Evolutionary conservation across 306 rosid species (phyloP), one percentile per base, ranked within the genome.

Genomic region (Citrullus mucosospermus): DNA sequence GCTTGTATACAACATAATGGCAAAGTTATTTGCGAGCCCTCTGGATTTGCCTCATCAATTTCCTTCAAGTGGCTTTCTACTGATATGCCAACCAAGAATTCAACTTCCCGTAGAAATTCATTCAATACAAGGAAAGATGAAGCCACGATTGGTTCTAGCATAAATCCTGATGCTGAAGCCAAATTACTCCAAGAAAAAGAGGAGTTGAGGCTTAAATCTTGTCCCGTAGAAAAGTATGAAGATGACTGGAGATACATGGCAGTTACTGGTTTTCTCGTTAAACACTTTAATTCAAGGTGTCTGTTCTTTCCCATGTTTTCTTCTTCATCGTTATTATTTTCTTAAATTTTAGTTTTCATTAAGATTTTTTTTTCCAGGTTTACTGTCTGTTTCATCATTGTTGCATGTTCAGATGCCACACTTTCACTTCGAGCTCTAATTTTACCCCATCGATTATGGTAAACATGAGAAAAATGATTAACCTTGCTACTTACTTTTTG

Each of bases 231-330:
- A 73, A 87, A 86, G 62, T 85, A 83, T 87, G 99, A 91, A 78
- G 99, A 95, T 87, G 99, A 95, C 79, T 89, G 93, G 99, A 87
- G 99, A 89, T 92, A 95, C 85, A 87, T 95, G 72, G 97, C 98
- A 8, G 97, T 95, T 76, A 95, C 98, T 62, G 90, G 92, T 48
- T 92, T 95, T 85, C 96, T 88, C 80, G 96, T 95, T 81, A 95
- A 87, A 86, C 88, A 79, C 83, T 88, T 83, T 59, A 85, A 90
- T 83, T 89, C 99, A 88, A 87, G 92, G 99, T 95, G 77, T 78
- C 80, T 75, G 54, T 56, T 84, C 32, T 73, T 70, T 11, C 79
- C 60, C 75, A 79, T 43, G 17, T 50, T 79, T 75, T 84, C 28
- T 56, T 76, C 76, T 76, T 79, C 38, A 36, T 69, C 56, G 22